These are phyloP conservation scores for Wallacemonas rigidus DNA, from an alignment of 208 protist species.

Conservation along the genomic window DNA sequence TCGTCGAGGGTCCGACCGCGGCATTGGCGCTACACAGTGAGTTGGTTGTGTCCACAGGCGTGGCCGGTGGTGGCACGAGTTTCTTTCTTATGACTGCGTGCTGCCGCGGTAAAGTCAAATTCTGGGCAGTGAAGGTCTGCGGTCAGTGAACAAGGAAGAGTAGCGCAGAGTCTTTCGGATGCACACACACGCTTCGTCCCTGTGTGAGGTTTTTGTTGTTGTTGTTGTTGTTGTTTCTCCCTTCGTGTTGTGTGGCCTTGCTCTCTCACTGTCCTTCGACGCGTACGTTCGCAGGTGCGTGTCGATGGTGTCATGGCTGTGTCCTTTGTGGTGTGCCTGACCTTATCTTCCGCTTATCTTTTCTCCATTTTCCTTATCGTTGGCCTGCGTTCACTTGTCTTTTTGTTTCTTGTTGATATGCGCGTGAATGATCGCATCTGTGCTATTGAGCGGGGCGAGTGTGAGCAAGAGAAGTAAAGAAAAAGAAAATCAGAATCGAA, in stretches of 20 bases:
- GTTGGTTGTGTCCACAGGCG: conserved; percentile 37
- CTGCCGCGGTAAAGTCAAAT: conserved; percentile 71
- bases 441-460: no score
- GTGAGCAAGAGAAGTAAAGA: no score
- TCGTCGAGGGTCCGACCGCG: conserved; percentile 44
- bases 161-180: not conserved
- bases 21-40: conserved; percentile 59
- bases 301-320: not conserved
- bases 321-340: no score
- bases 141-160: not conserved
- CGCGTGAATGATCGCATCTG: no score
- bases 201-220: conserved; percentile 14
- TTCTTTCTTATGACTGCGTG: conserved; percentile 75
- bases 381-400: no score
- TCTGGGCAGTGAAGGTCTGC: conserved; percentile 60
- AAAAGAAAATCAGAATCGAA: no score
- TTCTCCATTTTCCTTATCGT: no score
- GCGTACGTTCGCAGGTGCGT: conserved; percentile 19
- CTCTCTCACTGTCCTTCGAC: no score
- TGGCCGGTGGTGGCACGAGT: conserved; percentile 65
- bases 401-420: no score
- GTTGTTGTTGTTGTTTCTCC: conserved; percentile 13
- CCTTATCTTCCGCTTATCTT: no score
- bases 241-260: not conserved
- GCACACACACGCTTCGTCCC: not conserved